Base-by-base conservation (phyloP, 2,329 filamentous ascomycete genomes). In the Fusarium keratoplasticum region DNA sequence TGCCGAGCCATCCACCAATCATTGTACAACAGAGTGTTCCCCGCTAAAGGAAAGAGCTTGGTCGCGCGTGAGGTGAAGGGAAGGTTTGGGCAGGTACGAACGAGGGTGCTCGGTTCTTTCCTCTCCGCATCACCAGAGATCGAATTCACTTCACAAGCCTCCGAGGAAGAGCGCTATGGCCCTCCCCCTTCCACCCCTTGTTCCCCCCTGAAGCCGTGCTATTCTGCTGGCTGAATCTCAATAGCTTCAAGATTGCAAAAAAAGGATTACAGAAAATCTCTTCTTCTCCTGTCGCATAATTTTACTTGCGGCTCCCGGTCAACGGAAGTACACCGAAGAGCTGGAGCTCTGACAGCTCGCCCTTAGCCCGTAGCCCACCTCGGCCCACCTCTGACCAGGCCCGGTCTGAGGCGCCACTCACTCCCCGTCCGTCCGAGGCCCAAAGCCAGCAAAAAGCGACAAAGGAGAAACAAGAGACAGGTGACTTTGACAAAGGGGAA, bases 381-480 rank as follows among this genome's bases (percentile, higher is more conserved):
- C 72, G 72, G 72, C 72, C 72, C 69, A 74, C 72, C 60, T 63
- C 65, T 66, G 59, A 60, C 52, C 61, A 60, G 47, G 40, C 54
- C 54, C 68, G 67, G 67, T 61, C 61, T 71, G 67, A 35, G 68
- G 72, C 64, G 38, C 71, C 72, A 74, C 71, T 68, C 71, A 27
- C 44, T 50, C 44, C 67, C 71, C 71, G 70, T 73, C 71, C 60
- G 71, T 59, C 71, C 71, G 71, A 73, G 71, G 71, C 71, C 67
- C 71, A 71, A 67, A 69, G 69, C 69, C 61, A 72, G 69, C 65
- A 69, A 42, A 69, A 72, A 72, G 72, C 69, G 72, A 75, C 50
- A 44, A 44, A 69, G 36, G 35, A 72, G 38, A 10, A 61, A 42
- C 54, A 42, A 61, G 52, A 59, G 44, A 66, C 64, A 64, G 71